phyloP scores from a whole-genome alignment of 176 grass and related monocot species.

The Avena atlantica region DNA sequence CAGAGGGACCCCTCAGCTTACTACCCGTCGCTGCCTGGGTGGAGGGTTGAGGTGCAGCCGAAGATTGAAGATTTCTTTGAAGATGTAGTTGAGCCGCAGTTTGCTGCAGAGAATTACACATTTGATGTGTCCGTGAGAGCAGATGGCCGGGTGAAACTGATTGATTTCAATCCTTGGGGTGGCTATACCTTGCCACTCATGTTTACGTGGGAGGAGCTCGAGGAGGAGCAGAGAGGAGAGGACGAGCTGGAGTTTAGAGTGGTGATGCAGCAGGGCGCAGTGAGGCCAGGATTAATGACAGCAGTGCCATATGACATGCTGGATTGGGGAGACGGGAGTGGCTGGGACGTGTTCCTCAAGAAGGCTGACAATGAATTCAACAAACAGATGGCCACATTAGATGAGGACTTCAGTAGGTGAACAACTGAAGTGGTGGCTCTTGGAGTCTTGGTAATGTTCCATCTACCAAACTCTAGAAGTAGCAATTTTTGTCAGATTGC shows the following conservation, averaged over 20 bases:
- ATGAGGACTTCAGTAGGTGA: constrained; percentile 19
- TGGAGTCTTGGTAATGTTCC: constrained; percentile 22
- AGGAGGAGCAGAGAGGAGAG: constrained; percentile 21
- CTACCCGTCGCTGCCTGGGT: constrained; percentile 67
- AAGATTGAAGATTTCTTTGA: constrained; percentile 64
- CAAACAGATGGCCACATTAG: constrained; percentile 42
- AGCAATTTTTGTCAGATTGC: not conserved
- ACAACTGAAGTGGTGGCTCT: not conserved
- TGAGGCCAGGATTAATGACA: constrained; percentile 86
- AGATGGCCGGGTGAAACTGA: constrained; percentile 59
- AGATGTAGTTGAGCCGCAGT: constrained; percentile 54
- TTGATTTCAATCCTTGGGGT: constrained; percentile 95
- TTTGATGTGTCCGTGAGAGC: constrained; percentile 76
- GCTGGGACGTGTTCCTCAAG: constrained; percentile 87
- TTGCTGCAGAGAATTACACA: constrained; percentile 62
- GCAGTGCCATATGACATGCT: constrained; percentile 87
- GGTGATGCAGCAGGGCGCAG: constrained; percentile 66
- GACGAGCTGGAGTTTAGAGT: constrained; percentile 60
- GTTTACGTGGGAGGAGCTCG: constrained; percentile 85
- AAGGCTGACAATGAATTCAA: constrained; percentile 71
- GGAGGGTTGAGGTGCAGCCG: constrained; percentile 49
- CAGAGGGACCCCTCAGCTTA: constrained; percentile 87
- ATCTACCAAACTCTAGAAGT: not conserved
- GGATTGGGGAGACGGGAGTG: constrained; percentile 77
- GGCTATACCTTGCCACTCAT: constrained; percentile 70